A percentile compares a stretch with the other conserved stretches of the same genome.
Evolutionary conservation across 192 early-diverging fungal genomes (phyloP).

Genomic region (Backusella luteola): DNA sequence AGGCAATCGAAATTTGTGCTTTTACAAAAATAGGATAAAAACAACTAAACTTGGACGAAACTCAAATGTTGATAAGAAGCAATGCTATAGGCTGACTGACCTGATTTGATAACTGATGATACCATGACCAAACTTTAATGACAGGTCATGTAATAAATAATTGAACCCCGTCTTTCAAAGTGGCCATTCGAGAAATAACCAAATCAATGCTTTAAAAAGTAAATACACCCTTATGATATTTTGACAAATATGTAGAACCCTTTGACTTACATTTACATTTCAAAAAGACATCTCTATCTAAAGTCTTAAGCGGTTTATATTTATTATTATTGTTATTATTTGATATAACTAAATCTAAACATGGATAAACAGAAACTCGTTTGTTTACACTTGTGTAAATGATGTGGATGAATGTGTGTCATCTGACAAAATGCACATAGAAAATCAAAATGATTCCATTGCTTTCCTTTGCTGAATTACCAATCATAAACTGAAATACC

Average conservation of each 20-base stretch:
- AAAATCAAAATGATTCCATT: neutral
- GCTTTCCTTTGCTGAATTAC: neutral
- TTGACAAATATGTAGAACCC: neutral
- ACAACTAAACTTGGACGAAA: neutral
- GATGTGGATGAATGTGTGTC: neutral
- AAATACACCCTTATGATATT: neutral
- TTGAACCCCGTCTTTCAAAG: neutral
- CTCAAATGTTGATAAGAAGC: neutral
- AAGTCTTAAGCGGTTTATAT: too few relatives aligned
- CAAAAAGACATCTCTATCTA: too few relatives aligned
- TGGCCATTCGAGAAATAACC: neutral
- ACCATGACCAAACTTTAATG: neutral
- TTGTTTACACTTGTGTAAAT: neutral
- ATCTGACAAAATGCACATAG: neutral
- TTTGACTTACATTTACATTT: too few relatives aligned
- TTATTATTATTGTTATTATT: too few relatives aligned
- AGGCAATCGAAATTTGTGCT: neutral
- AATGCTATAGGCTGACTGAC: neutral
- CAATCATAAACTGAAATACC: neutral
- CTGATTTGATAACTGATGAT: neutral
- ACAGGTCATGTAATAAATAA: neutral
- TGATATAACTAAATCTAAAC: neutral
- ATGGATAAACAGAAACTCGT: neutral
- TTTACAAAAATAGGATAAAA: neutral
- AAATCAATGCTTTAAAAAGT: neutral